Conservation (phyloP, 2,329 filamentous ascomycete genomes). For the Diaporthe sp. region DNA sequence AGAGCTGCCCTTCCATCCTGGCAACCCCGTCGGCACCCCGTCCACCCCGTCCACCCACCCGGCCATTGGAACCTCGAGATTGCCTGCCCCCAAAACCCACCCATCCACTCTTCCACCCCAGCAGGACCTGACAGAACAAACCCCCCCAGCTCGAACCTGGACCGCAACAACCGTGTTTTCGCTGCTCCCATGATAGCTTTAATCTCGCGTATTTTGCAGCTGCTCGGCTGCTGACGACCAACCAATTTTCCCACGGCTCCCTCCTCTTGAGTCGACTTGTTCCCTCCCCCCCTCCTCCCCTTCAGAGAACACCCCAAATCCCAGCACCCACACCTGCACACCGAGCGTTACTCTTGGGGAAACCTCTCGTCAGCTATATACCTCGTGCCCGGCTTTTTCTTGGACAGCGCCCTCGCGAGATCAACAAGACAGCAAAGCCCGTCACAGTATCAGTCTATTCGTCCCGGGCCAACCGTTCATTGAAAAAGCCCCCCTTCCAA, state of each 20-base stretch:
- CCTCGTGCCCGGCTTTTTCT: conserved; percentile 6
- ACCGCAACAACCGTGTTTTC: conserved; percentile 33
- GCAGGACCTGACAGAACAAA: conserved; percentile 28
- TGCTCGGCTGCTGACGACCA: conserved; percentile 29
- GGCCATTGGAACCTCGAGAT: conserved; percentile 19
- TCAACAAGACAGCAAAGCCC: conserved; percentile 14
- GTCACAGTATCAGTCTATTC: conserved; percentile 11
- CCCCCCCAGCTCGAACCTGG: conserved; percentile 31
- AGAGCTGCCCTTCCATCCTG: conserved; percentile 15
- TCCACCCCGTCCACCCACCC: conserved; percentile 19
- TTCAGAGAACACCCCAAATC: conserved; percentile 11
- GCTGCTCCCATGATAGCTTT: conserved; percentile 34
- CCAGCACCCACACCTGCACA: conserved; percentile 12
- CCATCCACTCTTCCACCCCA: conserved; percentile 21
- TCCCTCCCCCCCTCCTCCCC: conserved; percentile 8
- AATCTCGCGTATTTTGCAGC: conserved; percentile 36
- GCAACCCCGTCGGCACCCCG: conserved; percentile 3
- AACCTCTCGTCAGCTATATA: conserved; percentile 21
- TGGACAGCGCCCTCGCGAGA: conserved; percentile 14
- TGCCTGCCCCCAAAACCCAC: conserved; percentile 24
- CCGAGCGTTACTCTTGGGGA: neutral
- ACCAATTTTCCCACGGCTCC: conserved; percentile 30
- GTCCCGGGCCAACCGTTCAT: conserved; percentile 27
- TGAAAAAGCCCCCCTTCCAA: conserved; percentile 24
- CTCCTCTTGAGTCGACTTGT: conserved; percentile 28